These are phyloP conservation scores for Tulasnella calospora DNA, from an alignment of 768 basidiomycete species.

Conservation along the genomic window DNA sequence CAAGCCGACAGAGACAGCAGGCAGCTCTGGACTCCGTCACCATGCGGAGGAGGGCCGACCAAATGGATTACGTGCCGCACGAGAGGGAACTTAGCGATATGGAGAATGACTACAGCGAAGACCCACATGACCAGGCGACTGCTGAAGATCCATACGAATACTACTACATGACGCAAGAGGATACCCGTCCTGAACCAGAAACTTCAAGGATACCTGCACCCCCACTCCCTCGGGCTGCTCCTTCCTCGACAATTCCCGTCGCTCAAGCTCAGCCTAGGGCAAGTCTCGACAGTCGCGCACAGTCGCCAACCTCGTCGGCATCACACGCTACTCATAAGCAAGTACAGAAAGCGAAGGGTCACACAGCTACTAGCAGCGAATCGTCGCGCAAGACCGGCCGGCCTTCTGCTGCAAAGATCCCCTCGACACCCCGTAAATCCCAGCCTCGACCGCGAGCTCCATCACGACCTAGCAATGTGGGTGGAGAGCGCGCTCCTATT, in stretches of 20 bases:
- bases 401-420: slow-evolving; percentile 2
- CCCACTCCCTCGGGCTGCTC: neutral
- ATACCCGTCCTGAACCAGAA: neutral
- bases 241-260: neutral
- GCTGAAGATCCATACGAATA: neutral
- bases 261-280: neutral
- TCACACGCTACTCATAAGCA: neutral
- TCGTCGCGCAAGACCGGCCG: slow-evolving; percentile 10
- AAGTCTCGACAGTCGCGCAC: neutral
- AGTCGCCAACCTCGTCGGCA: neutral
- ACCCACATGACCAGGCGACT: neutral
- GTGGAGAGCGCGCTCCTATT: slow-evolving; percentile 4
- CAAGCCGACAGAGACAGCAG: slow-evolving; percentile 49
- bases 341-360: neutral
- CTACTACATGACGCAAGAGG: neutral
- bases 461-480: slow-evolving; percentile 18
- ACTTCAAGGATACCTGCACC: neutral
- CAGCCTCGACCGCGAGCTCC: slow-evolving; percentile 19
- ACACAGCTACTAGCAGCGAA: neutral
- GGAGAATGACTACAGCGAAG: slow-evolving; percentile 34
- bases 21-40: slow-evolving; percentile 51
- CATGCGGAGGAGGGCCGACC: slow-evolving; percentile 44
- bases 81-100: slow-evolving; percentile 70
- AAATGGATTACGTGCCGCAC: slow-evolving; percentile 54
- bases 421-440: neutral